phyloP scores from a whole-genome alignment of 176 grass and related monocot genomes.

The Cenchrus purpureus region DNA sequence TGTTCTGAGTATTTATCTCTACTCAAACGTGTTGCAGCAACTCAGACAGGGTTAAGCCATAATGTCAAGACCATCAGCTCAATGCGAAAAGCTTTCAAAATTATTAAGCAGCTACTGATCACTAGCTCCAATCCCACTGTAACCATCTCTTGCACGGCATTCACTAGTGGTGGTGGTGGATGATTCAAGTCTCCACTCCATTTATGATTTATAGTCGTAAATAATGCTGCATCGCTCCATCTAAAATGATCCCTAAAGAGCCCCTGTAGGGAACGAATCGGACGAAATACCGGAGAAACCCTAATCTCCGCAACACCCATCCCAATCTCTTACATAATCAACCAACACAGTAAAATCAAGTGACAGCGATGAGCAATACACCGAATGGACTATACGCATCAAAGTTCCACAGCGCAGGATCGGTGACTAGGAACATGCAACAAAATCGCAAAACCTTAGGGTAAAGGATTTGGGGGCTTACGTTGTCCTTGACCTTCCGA shows the following conservation, averaged over 20 bases:
- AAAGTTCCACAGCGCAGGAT: not conserved
- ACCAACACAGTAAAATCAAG: not conserved
- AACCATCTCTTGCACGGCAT: constrained; percentile 6
- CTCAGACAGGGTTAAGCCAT: not conserved
- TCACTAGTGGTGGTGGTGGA: not conserved
- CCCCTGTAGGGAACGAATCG: not conserved
- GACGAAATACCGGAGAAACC: not conserved
- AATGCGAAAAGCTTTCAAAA: not conserved
- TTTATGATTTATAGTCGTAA: not conserved
- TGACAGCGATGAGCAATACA: not conserved
- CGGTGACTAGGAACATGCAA: not conserved
- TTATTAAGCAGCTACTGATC: not conserved
- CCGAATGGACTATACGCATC: not conserved
- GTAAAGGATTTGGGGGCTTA: constrained; percentile 36
- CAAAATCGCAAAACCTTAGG: not conserved
- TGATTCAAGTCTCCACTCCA: constrained; percentile 15
- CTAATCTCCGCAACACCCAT: not conserved
- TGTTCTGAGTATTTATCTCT: constrained; percentile 10
- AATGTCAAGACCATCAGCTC: not conserved
- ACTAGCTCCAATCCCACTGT: not conserved
- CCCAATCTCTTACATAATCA: constrained; percentile 11
- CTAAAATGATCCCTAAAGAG: not conserved
- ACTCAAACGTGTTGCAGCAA: not conserved
- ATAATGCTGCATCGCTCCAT: not conserved
- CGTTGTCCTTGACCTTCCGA: constrained; percentile 74